These are phyloP conservation scores for Backusella circina DNA, from an alignment of 192 early-diverging fungal species.

Conservation along the genomic window DNA sequence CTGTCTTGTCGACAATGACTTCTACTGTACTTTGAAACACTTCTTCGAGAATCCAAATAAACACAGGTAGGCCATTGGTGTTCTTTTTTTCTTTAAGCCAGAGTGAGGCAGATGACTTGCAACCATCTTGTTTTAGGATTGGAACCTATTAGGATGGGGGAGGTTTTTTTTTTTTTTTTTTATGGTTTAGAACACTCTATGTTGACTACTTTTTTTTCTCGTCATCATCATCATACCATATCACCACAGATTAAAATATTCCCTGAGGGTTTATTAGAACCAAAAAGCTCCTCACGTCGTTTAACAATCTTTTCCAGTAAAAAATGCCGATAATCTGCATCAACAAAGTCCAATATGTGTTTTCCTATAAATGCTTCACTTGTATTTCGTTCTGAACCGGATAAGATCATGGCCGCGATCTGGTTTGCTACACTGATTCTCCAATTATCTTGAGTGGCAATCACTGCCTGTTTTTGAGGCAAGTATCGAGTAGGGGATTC, in stretches of 20 bases:
- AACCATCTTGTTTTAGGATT: slow-evolving; percentile 50
- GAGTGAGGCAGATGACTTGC: slow-evolving; percentile 51
- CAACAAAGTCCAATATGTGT: slow-evolving; percentile 20
- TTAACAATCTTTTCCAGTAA: slow-evolving; percentile 2
- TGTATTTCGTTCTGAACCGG: background rate
- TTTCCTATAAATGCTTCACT: background rate
- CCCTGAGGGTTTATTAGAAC: background rate
- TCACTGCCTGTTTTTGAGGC: slow-evolving; percentile 57
- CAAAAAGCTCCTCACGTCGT: background rate
- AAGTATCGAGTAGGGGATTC: slow-evolving; percentile 41
- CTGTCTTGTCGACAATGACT: slow-evolving; percentile 6
- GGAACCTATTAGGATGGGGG: slow-evolving; percentile 39
- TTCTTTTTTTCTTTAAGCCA: slow-evolving; percentile 59
- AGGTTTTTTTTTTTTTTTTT: background rate
- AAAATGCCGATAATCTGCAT: slow-evolving; percentile 3
- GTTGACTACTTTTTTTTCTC: too few species aligned
- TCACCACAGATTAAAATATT: slow-evolving; percentile 28
- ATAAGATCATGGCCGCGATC: slow-evolving; percentile 32
- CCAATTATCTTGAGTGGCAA: slow-evolving; percentile 48
- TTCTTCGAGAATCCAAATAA: slow-evolving; percentile 65
- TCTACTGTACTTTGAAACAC: slow-evolving; percentile 41
- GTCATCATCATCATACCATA: slow-evolving; percentile 16
- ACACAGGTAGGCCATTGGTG: slow-evolving; percentile 36
- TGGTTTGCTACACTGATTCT: slow-evolving; percentile 53
- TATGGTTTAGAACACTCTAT: too few species aligned